These are phyloP conservation scores for Gynostemma pentaphyllum DNA, from an alignment of 306 rosid genomes.

Conservation along the genomic window DNA sequence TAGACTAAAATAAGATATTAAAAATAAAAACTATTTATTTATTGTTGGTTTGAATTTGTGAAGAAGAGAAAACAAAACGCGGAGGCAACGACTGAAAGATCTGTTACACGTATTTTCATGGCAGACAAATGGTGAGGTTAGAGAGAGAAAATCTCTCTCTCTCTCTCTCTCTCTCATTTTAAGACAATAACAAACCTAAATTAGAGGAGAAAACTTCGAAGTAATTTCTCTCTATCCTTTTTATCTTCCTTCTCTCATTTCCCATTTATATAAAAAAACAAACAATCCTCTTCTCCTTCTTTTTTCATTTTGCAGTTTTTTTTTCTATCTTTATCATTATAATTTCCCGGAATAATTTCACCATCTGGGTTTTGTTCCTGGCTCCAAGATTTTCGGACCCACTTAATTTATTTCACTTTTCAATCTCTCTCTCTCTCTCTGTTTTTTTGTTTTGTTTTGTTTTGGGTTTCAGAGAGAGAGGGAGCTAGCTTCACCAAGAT, in stretches of 20 bases:
- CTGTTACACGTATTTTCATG: background rate
- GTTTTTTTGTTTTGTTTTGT: background rate
- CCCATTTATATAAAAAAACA: no score
- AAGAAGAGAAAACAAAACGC: background rate
- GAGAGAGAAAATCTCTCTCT: background rate
- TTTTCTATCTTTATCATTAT: no score
- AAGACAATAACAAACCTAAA: background rate
- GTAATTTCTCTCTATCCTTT: no score
- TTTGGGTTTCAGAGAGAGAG: background rate
- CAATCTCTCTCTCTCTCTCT: background rate
- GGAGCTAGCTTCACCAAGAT: constrained; percentile 1
- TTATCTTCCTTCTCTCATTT: no score
- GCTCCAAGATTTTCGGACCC: constrained; percentile 8
- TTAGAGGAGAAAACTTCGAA: constrained; percentile 2
- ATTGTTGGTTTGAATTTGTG: background rate
- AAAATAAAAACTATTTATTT: background rate
- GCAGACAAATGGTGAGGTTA: background rate
- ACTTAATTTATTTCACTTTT: background rate
- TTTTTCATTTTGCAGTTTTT: background rate
- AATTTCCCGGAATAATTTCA: constrained; percentile 9
- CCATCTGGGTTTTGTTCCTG: constrained; percentile 5
- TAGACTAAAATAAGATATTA: background rate
- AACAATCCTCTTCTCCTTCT: background rate
- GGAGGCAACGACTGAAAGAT: background rate
- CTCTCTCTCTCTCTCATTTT: background rate